Evolutionary conservation across 2,329 filamentous ascomycete genomes (phyloP).

Genomic region (Calonectria naviculata): DNA sequence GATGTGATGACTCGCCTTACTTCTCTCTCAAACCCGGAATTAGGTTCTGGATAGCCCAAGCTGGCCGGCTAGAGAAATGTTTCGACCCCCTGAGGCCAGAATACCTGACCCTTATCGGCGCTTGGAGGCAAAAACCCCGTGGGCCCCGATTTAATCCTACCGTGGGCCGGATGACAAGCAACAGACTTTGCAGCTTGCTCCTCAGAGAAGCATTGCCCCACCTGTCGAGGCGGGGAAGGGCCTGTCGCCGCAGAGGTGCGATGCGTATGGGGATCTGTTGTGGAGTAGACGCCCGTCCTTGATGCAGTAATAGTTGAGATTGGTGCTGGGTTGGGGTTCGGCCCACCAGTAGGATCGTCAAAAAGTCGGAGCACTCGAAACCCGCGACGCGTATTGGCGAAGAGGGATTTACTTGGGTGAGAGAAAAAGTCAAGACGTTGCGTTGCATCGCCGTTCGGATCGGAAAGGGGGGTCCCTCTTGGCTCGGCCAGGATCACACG

Average conservation of each 20-base stretch:
- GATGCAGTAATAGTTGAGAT: constrained; percentile 9
- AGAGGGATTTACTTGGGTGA: constrained; percentile 5
- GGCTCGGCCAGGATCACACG: constrained; percentile 4
- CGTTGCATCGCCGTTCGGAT: not conserved
- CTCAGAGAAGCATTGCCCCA: not conserved
- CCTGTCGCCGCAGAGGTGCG: not conserved
- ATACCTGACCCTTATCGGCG: not conserved
- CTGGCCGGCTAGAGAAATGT: not conserved
- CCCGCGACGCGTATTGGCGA: not conserved
- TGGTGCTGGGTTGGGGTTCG: not conserved
- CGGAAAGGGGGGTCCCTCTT: not conserved
- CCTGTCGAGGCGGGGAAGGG: not conserved
- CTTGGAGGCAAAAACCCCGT: constrained; percentile 1
- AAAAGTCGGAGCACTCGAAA: not conserved
- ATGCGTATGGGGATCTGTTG: not conserved
- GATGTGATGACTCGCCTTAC: not conserved
- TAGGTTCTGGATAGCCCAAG: not conserved
- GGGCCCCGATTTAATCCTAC: constrained; percentile 1
- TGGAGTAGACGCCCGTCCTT: not conserved
- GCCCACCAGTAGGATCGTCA: not conserved
- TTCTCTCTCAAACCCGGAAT: not conserved
- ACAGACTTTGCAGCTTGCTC: not conserved
- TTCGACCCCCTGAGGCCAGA: not conserved
- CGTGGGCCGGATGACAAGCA: constrained; percentile 2
- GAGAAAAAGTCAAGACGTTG: not conserved